Evolutionary conservation across 2,329 filamentous ascomycete genomes (phyloP), one percentile per base, ranked within the genome.

Genomic region (Diaporthe nobilis): DNA sequence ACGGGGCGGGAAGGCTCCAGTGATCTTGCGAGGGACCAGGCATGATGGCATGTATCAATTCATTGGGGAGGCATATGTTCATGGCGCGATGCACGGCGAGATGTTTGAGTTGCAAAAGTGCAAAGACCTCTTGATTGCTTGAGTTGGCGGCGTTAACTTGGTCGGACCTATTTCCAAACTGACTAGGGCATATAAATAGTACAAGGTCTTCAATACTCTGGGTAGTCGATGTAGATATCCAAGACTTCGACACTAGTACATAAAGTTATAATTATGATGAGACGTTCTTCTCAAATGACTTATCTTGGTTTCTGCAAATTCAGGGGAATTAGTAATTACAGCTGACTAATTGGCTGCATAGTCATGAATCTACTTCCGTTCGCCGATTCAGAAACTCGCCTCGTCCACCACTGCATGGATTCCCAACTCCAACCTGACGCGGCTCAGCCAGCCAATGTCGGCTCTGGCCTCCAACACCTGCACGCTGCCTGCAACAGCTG

Each of bases 401-500:
- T 39, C 13, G 13, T 2, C 22, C 37, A 13, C 13, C 2, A 4
- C 4, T 65, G n/a, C 60, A 65, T 65, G 60, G 60, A 39, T 42
- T 44, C 39, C 2, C 39, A 31, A 44, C 39, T 5, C 13, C 60
- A 31, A 6, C 13, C 60, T 28, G 39, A 20, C 15, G 6, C 37
- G 13, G 39, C 17, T 9, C 37, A 28, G 15, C n/a, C 60, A 31
- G 25, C 15, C 13, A 31, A 65, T 25, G 39, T 47, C n/a, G 39
- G 39, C 60, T 44, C 60, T 1, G 42, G 60, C 37, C 60, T 44
- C n/a, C 39, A 65, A 22, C 60, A 65, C n/a, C 15, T 65, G 39
- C 60, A 65, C 25, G 60, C 60, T 17, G 60, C 39, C 25, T 65
- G 60, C 25, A 65, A 15, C 37, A 65, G 39, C 60, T 65, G 60